Percentiles rank a stretch among this genome's conserved stretches.
Evolutionary conservation across 306 rosid genomes (phyloP).

Genomic region (Fragaria vesca): DNA sequence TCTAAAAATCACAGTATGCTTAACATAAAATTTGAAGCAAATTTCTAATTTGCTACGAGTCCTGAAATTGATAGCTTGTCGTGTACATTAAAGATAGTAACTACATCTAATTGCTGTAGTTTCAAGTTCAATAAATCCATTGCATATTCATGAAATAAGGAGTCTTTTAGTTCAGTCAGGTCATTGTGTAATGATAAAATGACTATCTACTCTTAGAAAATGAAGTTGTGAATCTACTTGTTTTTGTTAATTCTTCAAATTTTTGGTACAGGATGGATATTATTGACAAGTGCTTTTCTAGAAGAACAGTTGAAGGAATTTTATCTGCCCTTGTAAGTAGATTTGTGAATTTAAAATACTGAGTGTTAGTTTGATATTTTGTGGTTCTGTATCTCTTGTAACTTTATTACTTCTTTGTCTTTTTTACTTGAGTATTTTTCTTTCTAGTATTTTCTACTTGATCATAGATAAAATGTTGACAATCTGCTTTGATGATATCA

Average conservation of each 20-base stretch:
- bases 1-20: not conserved
- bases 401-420: not conserved
- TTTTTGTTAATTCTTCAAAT: conserved; percentile 16
- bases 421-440: not conserved
- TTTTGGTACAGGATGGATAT: conserved; percentile 54
- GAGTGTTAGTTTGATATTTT: not conserved
- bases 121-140: not conserved
- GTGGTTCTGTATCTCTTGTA: not conserved
- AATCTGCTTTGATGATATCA: conserved; percentile 19
- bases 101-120: not conserved
- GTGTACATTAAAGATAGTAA: not conserved
- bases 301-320: conserved; percentile 69
- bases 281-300: conserved; percentile 82
- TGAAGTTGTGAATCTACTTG: not conserved
- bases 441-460: conserved; percentile 15
- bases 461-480: conserved; percentile 9
- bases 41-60: not conserved
- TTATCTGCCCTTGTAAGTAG: conserved; percentile 73
- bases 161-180: not conserved
- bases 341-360: conserved; percentile 13
- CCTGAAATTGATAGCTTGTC: not conserved
- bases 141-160: not conserved
- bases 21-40: not conserved
- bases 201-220: not conserved
- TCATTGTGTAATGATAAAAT: not conserved